phyloP scores from a whole-genome alignment of 257 asterid genomes.

The Salvia miltiorrhiza region DNA sequence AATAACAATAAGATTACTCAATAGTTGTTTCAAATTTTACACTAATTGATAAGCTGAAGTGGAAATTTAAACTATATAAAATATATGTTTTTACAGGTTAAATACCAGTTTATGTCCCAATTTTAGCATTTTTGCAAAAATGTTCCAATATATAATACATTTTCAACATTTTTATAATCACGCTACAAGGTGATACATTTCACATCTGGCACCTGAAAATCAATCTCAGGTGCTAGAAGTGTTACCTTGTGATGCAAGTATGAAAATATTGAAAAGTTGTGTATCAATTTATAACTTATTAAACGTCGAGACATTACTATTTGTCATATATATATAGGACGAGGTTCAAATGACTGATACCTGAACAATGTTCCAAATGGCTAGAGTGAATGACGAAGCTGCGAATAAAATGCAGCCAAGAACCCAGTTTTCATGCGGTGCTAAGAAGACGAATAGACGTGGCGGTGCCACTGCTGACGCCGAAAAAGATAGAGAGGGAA shows the following conservation, averaged over 20 bases:
- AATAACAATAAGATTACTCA: neutral
- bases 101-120: neutral
- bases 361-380: slow-evolving; percentile 68
- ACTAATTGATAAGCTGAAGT: neutral
- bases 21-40: neutral
- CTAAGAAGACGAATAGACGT: slow-evolving; percentile 46
- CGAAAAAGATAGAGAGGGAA: slow-evolving; percentile 29
- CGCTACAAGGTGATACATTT: too few relatives aligned
- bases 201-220: too few relatives aligned
- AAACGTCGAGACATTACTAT: neutral
- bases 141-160: too few relatives aligned
- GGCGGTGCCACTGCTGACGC: slow-evolving; percentile 16
- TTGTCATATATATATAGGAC: neutral
- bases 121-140: neutral
- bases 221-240: neutral
- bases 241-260: neutral
- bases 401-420: slow-evolving; percentile 68
- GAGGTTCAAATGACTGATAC: too few relatives aligned
- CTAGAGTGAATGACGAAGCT: slow-evolving; percentile 54
- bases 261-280: too few relatives aligned
- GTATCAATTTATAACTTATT: too few relatives aligned
- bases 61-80: neutral
- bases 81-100: neutral
- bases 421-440: slow-evolving; percentile 64
- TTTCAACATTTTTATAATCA: too few relatives aligned